phyloP scores from a whole-genome alignment of 2,329 filamentous ascomycete species.

The Aspergillus sp. region DNA sequence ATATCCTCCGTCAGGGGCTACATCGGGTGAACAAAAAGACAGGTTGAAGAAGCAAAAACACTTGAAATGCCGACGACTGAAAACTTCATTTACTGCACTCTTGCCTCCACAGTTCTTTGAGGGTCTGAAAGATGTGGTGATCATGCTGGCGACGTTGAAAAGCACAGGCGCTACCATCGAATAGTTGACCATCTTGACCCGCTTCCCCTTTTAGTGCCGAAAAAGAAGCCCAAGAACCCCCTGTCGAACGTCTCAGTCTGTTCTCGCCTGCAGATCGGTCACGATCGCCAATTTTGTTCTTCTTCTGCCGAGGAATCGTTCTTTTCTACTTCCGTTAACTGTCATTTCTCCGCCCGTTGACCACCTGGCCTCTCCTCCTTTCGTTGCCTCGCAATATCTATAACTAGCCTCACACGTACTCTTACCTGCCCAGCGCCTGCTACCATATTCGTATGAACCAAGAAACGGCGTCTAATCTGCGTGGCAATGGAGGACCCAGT shows the following conservation, averaged over 20 bases:
- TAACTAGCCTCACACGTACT: slow-evolving; percentile 5
- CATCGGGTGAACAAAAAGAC: background rate
- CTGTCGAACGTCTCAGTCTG: slow-evolving; percentile 21
- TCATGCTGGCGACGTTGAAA: slow-evolving; percentile 3
- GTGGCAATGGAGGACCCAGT: slow-evolving; percentile 30
- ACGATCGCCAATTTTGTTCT: slow-evolving; percentile 14
- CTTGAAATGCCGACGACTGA: background rate
- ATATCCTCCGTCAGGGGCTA: slow-evolving; percentile 6
- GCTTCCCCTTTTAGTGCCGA: slow-evolving; percentile 27
- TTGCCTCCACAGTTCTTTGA: background rate
- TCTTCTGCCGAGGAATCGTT: slow-evolving; percentile 13
- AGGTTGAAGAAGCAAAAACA: slow-evolving; percentile 8
- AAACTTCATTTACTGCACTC: background rate
- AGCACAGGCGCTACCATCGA: background rate
- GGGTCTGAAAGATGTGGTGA: background rate
- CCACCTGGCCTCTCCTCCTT: slow-evolving; percentile 20
- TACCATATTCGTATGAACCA: slow-evolving; percentile 4
- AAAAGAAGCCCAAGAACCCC: slow-evolving; percentile 19
- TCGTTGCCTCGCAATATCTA: slow-evolving; percentile 5
- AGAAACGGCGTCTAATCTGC: slow-evolving; percentile 11
- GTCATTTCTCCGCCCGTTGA: slow-evolving; percentile 12
- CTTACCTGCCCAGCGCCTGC: background rate
- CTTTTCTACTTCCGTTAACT: slow-evolving; percentile 14
- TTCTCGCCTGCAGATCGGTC: slow-evolving; percentile 21
- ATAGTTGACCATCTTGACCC: slow-evolving; percentile 24